These are phyloP conservation scores for Paecilomyces formosus DNA, from an alignment of 2,329 filamentous ascomycete genomes.

Conservation along the genomic window DNA sequence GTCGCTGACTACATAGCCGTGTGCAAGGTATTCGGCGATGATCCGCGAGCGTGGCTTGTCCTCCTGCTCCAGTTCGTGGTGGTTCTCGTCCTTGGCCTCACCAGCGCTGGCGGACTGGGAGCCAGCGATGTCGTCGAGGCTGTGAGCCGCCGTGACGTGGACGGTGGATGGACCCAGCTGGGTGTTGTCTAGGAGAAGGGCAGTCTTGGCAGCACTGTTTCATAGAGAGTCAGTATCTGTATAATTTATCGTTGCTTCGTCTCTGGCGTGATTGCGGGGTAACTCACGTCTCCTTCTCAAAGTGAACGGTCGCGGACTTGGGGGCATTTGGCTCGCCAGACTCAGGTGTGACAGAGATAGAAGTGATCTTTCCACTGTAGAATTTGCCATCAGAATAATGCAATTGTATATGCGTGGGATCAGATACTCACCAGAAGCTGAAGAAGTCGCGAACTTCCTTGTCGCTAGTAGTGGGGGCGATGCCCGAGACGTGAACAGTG, in stretches of 20 bases:
- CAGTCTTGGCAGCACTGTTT: slow-evolving; percentile 77
- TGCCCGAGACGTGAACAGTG: slow-evolving; percentile 85
- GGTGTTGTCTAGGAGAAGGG: slow-evolving; percentile 93
- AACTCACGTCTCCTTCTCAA: slow-evolving; percentile 79
- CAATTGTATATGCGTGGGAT: slow-evolving; percentile 3
- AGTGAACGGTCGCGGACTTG: slow-evolving; percentile 85
- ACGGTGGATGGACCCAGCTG: slow-evolving; percentile 72
- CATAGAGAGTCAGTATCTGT: neutral
- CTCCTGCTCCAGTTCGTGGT: slow-evolving; percentile 76
- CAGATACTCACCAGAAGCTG: slow-evolving; percentile 68
- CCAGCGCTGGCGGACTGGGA: slow-evolving; percentile 52
- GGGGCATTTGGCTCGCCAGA: slow-evolving; percentile 49
- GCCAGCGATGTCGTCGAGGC: slow-evolving; percentile 56
- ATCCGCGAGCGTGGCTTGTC: slow-evolving; percentile 95
- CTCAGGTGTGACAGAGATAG: slow-evolving; percentile 64
- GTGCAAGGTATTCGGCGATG: slow-evolving; percentile 90
- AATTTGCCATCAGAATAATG: neutral
- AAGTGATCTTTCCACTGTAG: slow-evolving; percentile 78
- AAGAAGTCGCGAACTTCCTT: slow-evolving; percentile 96
- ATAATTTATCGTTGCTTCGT: neutral
- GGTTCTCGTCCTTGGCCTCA: slow-evolving; percentile 45
- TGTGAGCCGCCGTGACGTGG: slow-evolving; percentile 67
- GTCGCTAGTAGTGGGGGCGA: slow-evolving; percentile 72
- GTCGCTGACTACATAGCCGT: slow-evolving; percentile 80
- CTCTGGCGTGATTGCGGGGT: slow-evolving; percentile 14